Conservation (phyloP, 129 eudicot species). For the Lactuca sativa region DNA sequence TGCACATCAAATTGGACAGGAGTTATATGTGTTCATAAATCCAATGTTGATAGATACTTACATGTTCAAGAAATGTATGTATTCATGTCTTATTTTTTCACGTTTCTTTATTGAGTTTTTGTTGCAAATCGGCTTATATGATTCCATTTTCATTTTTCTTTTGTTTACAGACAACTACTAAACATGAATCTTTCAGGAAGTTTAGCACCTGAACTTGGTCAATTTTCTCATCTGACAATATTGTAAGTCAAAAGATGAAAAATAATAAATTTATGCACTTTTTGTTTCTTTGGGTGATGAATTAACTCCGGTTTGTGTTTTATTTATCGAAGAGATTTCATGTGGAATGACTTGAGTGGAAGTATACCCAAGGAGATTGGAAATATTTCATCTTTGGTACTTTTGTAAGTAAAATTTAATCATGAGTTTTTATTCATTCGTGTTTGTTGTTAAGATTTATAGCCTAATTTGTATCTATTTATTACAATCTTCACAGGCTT, state of each 20-base stretch:
- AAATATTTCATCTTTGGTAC: slow-evolving; percentile 52
- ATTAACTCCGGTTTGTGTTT: slow-evolving; percentile 18
- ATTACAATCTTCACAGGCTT: slow-evolving; percentile 52
- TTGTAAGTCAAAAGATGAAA: slow-evolving; percentile 52
- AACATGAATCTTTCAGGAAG: slow-evolving; percentile 73
- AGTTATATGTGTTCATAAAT: slow-evolving; percentile 46
- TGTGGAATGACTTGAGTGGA: slow-evolving; percentile 80
- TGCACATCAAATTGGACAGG: slow-evolving; percentile 84
- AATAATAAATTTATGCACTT: neutral
- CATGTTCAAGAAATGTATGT: slow-evolving; percentile 75
- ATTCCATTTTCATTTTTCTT: slow-evolving; percentile 2
- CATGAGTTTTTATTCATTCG: neutral
- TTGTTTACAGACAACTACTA: slow-evolving; percentile 57
- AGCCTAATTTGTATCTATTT: slow-evolving; percentile 4
- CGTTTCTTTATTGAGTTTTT: neutral
- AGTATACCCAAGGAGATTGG: slow-evolving; percentile 83
- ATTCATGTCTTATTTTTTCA: slow-evolving; percentile 1
- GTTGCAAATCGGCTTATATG: neutral
- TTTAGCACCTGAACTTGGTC: slow-evolving; percentile 86
- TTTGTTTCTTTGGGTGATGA: slow-evolving; percentile 3
- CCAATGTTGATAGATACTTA: slow-evolving; percentile 45
- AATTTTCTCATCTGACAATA: slow-evolving; percentile 54
- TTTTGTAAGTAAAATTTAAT: slow-evolving; percentile 52
- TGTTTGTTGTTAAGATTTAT: neutral
- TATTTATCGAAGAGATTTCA: slow-evolving; percentile 54